Conservation (phyloP, 2,329 filamentous ascomycete species). For the Fusarium temperatum region DNA sequence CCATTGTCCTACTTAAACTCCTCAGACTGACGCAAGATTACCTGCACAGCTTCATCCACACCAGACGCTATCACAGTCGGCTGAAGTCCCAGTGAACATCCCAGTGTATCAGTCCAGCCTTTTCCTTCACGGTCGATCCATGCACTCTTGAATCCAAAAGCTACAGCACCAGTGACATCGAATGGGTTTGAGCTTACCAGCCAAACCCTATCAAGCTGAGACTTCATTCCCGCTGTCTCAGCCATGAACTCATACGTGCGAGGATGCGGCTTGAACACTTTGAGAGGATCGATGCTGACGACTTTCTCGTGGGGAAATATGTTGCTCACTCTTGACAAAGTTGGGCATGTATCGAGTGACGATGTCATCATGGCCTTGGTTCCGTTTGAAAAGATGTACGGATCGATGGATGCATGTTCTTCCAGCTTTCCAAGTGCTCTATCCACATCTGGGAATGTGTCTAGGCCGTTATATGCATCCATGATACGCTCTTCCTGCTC, state of each 20-base stretch:
- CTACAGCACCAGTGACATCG: conserved; percentile 72
- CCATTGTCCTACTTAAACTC: neutral
- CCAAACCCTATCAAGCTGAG: conserved; percentile 65
- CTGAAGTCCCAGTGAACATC: conserved; percentile 52
- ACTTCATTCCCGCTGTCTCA: conserved; percentile 56
- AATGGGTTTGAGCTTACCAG: conserved; percentile 78
- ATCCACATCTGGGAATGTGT: conserved; percentile 71
- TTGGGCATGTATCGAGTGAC: conserved; percentile 65
- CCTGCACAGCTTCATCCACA: conserved; percentile 65
- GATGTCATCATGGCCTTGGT: conserved; percentile 69
- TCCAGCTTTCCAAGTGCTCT: conserved; percentile 60
- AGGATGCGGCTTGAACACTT: conserved; percentile 72
- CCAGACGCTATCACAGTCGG: conserved; percentile 65
- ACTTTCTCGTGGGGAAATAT: conserved; percentile 50
- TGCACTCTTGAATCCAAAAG: conserved; percentile 67
- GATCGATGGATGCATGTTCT: conserved; percentile 51
- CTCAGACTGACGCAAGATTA: conserved; percentile 38
- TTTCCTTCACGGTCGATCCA: conserved; percentile 72
- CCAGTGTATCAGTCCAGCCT: conserved; percentile 73
- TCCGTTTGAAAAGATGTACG: conserved; percentile 77
- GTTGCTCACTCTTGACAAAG: conserved; percentile 45
- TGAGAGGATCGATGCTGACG: conserved; percentile 68
- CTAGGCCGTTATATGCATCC: conserved; percentile 70
- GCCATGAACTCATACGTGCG: conserved; percentile 70
- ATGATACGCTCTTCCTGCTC: conserved; percentile 62